Evolutionary conservation across 176 grass and related monocot genomes (phyloP).

Genomic region (Neostapfia colusana): DNA sequence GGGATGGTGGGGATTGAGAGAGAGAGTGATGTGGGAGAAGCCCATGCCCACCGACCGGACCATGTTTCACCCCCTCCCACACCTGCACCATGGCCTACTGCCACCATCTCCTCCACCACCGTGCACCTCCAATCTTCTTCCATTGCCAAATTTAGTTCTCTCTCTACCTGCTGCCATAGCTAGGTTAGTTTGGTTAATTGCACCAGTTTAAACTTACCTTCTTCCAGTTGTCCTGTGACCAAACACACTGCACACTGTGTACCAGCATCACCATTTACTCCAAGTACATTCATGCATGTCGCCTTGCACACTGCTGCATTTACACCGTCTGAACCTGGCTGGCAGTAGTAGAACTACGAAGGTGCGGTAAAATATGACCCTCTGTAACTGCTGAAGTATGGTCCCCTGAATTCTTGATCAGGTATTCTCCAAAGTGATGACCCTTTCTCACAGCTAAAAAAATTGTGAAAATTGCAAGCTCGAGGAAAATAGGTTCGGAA

Average conservation of each 20-base stretch:
- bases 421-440: not conserved
- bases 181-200: not conserved
- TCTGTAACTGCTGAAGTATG: not conserved
- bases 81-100: slow-evolving; percentile 51
- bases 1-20: not conserved
- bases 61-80: slow-evolving; percentile 61
- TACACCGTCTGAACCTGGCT: not conserved
- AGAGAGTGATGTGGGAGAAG: slow-evolving; percentile 24
- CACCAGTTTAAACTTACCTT: not conserved
- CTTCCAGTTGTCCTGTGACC: slow-evolving; percentile 6
- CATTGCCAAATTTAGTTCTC: not conserved
- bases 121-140: not conserved
- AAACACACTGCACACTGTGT: slow-evolving; percentile 26
- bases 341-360: not conserved
- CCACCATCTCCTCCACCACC: not conserved
- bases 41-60: slow-evolving; percentile 65
- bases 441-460: not conserved
- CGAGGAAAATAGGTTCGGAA: not conserved
- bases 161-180: not conserved
- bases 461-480: not conserved
- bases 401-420: not conserved
- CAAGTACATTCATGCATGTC: slow-evolving; percentile 39
- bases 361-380: slow-evolving; percentile 21
- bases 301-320: slow-evolving; percentile 19
- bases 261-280: slow-evolving; percentile 39